These are phyloP conservation scores for Neodidymelliopsis sp. DNA, from an alignment of 2,329 filamentous ascomycete genomes.

Conservation along the genomic window DNA sequence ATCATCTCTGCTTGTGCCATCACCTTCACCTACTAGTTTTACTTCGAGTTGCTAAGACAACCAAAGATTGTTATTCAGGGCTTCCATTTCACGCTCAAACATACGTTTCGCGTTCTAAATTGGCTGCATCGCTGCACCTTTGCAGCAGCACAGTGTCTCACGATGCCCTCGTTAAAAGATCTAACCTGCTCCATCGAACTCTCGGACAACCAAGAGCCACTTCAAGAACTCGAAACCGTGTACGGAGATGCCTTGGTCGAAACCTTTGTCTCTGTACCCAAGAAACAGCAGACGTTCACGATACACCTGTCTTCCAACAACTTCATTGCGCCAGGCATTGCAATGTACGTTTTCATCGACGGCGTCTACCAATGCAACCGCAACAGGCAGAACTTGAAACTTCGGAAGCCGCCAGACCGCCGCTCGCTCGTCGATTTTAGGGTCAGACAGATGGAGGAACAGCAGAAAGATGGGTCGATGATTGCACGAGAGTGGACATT, in stretches of 20 bases:
- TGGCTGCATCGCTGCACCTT: not conserved
- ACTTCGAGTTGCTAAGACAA: not conserved
- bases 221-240: constrained; percentile 59
- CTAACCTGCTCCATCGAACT: constrained; percentile 62
- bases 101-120: not conserved
- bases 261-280: constrained; percentile 60
- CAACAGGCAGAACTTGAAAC: constrained; percentile 55
- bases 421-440: constrained; percentile 56
- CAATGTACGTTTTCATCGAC: constrained; percentile 65
- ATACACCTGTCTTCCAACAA: constrained; percentile 58
- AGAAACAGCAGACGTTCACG: constrained; percentile 54
- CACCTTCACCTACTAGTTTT: constrained; percentile 6
- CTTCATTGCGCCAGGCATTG: constrained; percentile 62
- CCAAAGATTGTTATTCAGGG: not conserved
- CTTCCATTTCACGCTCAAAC: not conserved
- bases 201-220: constrained; percentile 45
- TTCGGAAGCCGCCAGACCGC: constrained; percentile 37
- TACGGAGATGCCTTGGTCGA: constrained; percentile 63
- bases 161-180: constrained; percentile 64
- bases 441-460: constrained; percentile 63
- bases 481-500: constrained; percentile 63
- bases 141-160: not conserved
- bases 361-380: constrained; percentile 66
- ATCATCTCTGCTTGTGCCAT: not conserved
- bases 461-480: constrained; percentile 55